Base-by-base conservation (phyloP, 2,329 filamentous ascomycete genomes). In the Ophidiomyces ophidiicola region DNA sequence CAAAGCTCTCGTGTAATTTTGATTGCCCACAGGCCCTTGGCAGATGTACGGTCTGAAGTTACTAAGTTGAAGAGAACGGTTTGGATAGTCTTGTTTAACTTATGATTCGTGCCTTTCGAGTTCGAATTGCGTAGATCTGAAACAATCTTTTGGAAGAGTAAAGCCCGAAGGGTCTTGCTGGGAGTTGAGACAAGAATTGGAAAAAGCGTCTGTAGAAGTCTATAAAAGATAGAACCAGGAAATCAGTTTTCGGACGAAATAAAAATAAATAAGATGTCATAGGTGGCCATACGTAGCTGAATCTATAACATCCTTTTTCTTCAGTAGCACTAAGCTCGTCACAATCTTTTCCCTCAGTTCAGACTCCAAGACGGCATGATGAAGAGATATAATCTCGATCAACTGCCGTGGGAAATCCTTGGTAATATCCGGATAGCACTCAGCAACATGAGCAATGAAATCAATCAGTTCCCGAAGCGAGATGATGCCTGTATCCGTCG, bases 311-410 rank as follows among this genome's bases (percentile, higher is more conserved):
- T 94, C 86, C 62, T 98, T 98, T 58, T 87, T 84, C 43, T 83
- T 73, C 46, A 98, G 64, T 35, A 98, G 68, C 19, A 92, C 82
- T 51, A 98, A 66, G 57, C 84, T 92, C 34, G 84, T 83, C 1
- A 96, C 88, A 42, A 96, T 76, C 72, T 96, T 96, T 60, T 96
- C 90, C 25, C 90, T 74, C 51, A 98, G 62, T 46, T 96, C 87
- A 3, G 78, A 70, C 52, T 93, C 82, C 21, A 98, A 70, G 2
- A 79, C 71, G 32, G 80, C 75, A 69, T 96, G 88, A 56, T 96
- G 85, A 49, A 80, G 69, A 33, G 76, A 76, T 32, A 98, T 64
- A 43, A 98, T 81, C 21, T 78, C 71, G 54, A 85, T 85, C 34
- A 98, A 69, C 47, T 94, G 82, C 29, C 78, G 71, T 15, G 86